Percentiles rank a stretch among this genome's conserved stretches.
These are phyloP conservation scores for Stagonosporopsis cucurbitacearum DNA, from an alignment of 2,329 filamentous ascomycete species.

Conservation along the genomic window DNA sequence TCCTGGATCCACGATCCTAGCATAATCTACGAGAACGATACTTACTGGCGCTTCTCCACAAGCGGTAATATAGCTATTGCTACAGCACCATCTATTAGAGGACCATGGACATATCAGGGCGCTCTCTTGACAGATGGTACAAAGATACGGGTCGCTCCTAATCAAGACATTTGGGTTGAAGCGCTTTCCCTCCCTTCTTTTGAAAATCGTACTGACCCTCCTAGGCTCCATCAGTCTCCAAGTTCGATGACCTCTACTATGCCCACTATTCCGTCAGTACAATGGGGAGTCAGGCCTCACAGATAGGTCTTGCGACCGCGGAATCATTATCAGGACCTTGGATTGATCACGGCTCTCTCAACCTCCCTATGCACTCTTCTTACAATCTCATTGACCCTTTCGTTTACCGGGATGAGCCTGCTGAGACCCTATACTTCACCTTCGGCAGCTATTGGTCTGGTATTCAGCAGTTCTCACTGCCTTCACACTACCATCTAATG, in stretches of 20 bases:
- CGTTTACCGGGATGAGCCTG: constrained; percentile 46
- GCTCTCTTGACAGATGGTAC: constrained; percentile 52
- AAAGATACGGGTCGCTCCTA: constrained; percentile 50
- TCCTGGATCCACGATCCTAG: constrained; percentile 55
- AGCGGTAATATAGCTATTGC: constrained; percentile 56
- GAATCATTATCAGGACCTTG: constrained; percentile 59
- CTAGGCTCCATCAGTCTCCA: constrained; percentile 67
- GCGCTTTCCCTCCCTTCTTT: neutral
- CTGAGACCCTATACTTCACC: constrained; percentile 54
- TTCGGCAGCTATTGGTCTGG: constrained; percentile 73
- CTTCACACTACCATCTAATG: constrained; percentile 11
- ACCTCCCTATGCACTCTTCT: constrained; percentile 42
- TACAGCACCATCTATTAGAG: constrained; percentile 52
- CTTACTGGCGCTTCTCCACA: constrained; percentile 60
- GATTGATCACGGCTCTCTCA: constrained; percentile 64
- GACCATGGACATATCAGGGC: constrained; percentile 57
- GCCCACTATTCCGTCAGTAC: constrained; percentile 67
- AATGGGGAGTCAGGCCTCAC: constrained; percentile 65
- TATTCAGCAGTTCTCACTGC: constrained; percentile 65
- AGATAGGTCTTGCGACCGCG: constrained; percentile 64
- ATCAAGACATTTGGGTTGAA: constrained; percentile 56
- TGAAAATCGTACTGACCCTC: neutral
- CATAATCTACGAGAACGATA: constrained; percentile 54
- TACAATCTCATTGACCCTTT: constrained; percentile 59
- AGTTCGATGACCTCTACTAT: constrained; percentile 64